These are phyloP conservation scores for Aaosphaeria arxii DNA, from an alignment of 2,329 filamentous ascomycete species.

Conservation along the genomic window DNA sequence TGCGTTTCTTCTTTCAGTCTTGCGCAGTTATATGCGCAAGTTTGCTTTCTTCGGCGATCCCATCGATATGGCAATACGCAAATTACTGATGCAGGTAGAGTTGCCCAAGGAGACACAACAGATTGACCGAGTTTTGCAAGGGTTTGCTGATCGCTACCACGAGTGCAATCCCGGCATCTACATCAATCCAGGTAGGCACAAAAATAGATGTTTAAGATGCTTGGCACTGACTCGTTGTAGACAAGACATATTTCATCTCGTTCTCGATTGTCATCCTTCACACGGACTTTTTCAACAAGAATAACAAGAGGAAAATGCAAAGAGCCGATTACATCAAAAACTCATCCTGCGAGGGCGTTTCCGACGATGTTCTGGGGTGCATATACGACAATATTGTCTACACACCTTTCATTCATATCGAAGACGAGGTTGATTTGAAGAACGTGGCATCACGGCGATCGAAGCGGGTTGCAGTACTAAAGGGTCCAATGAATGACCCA, in stretches of 20 bases:
- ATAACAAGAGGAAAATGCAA: constrained; percentile 99
- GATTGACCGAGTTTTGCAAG: constrained; percentile 89
- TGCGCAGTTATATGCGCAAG: constrained; percentile 92
- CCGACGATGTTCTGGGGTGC: constrained; percentile 87
- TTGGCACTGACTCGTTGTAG: constrained; percentile 39
- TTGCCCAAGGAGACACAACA: constrained; percentile 97
- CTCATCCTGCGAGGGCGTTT: constrained; percentile 86
- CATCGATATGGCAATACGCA: constrained; percentile 95
- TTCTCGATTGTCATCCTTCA: constrained; percentile 96
- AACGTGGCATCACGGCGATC: constrained; percentile 69
- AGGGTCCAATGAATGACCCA: constrained; percentile 62
- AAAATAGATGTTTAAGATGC: not conserved
- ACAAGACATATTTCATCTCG: constrained; percentile 97
- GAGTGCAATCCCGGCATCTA: constrained; percentile 98
- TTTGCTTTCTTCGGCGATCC: constrained; percentile 96
- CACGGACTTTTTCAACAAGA: constrained; percentile 99
- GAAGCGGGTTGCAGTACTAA: constrained; percentile 59
- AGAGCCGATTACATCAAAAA: constrained; percentile 95
- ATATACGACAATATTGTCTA: constrained; percentile 99
- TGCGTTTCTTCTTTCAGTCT: constrained; percentile 74
- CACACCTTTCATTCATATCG: constrained; percentile 96
- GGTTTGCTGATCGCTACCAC: constrained; percentile 94
- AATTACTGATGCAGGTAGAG: constrained; percentile 94
- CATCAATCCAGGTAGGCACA: constrained; percentile 59
- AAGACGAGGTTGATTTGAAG: constrained; percentile 82